phyloP scores from a whole-genome alignment of 805 yeast genomes.

The Vanderwaltozyma yarrowii region DNA sequence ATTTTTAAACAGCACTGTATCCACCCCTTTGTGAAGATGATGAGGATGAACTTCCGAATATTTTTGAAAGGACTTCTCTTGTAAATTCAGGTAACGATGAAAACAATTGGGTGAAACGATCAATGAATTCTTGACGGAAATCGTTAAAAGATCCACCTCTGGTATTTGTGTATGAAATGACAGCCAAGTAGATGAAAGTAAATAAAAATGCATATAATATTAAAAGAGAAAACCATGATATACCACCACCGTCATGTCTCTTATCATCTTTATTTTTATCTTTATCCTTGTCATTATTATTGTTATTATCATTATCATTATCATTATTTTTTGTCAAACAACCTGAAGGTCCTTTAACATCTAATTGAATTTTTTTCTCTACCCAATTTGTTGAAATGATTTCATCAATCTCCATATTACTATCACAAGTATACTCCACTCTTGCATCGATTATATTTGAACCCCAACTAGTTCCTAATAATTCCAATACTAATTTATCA shows the following conservation, averaged over 20 bases:
- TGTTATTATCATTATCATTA: slow-evolving; percentile 14
- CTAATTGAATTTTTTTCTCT: slow-evolving; percentile 18
- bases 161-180: slow-evolving; percentile 63
- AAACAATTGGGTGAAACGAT: slow-evolving; percentile 48
- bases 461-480: slow-evolving; percentile 66
- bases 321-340: slow-evolving; percentile 30
- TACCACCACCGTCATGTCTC: slow-evolving; percentile 19
- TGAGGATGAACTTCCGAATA: slow-evolving; percentile 45
- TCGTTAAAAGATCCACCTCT: slow-evolving; percentile 59
- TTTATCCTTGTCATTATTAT: slow-evolving; percentile 14
- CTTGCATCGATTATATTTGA: slow-evolving; percentile 38
- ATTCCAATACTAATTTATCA: slow-evolving; percentile 29
- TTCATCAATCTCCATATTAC: slow-evolving; percentile 27
- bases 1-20: slow-evolving; percentile 71
- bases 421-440: slow-evolving; percentile 39
- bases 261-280: slow-evolving; percentile 19
- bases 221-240: slow-evolving; percentile 61
- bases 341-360: slow-evolving; percentile 35
- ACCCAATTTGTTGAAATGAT: slow-evolving; percentile 17
- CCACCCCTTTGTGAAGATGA: slow-evolving; percentile 59
- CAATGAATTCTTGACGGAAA: slow-evolving; percentile 65
- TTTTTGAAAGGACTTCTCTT: slow-evolving; percentile 55
- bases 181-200: slow-evolving; percentile 56
- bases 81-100: slow-evolving; percentile 55
- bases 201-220: slow-evolving; percentile 61